phyloP scores from a whole-genome alignment of 148 eudicot species.

The Arctostaphylos glauca region DNA sequence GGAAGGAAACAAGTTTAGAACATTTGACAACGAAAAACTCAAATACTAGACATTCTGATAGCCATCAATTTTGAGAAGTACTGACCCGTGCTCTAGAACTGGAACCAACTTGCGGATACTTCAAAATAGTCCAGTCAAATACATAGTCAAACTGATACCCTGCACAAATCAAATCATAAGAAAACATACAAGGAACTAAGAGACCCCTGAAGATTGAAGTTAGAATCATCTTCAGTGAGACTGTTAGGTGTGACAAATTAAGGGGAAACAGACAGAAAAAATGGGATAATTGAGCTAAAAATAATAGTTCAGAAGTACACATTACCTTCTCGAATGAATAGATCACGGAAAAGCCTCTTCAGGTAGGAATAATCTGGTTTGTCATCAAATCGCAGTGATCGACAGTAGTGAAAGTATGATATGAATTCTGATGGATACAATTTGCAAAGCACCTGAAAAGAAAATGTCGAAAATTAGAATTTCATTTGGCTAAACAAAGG shows the following conservation, averaged over 20 bases:
- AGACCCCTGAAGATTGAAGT: not conserved
- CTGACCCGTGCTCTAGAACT: conserved; percentile 79
- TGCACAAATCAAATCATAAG: conserved; percentile 25
- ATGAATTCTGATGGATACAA: conserved; percentile 86
- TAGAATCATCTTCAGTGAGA: not conserved
- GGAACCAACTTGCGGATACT: conserved; percentile 94
- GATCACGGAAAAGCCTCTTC: conserved; percentile 91
- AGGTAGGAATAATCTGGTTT: conserved; percentile 97
- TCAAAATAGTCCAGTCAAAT: conserved; percentile 96
- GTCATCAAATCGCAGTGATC: conserved; percentile 95
- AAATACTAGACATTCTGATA: not conserved
- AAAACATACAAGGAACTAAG: not conserved
- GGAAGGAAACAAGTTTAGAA: conserved; percentile 1
- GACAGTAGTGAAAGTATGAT: conserved; percentile 95
- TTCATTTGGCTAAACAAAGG: not conserved
- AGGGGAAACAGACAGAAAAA: not conserved
- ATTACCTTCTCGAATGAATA: conserved; percentile 92
- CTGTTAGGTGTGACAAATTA: not conserved
- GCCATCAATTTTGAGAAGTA: not conserved
- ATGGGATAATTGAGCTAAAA: not conserved
- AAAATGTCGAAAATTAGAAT: not conserved
- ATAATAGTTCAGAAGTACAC: not conserved
- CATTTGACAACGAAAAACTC: conserved; percentile 7
- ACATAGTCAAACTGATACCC: conserved; percentile 98
- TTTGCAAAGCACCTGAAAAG: conserved; percentile 76